These are phyloP conservation scores for Mytilinidion resinicola DNA, from an alignment of 495 filamentous ascomycete genomes.

Conservation along the genomic window DNA sequence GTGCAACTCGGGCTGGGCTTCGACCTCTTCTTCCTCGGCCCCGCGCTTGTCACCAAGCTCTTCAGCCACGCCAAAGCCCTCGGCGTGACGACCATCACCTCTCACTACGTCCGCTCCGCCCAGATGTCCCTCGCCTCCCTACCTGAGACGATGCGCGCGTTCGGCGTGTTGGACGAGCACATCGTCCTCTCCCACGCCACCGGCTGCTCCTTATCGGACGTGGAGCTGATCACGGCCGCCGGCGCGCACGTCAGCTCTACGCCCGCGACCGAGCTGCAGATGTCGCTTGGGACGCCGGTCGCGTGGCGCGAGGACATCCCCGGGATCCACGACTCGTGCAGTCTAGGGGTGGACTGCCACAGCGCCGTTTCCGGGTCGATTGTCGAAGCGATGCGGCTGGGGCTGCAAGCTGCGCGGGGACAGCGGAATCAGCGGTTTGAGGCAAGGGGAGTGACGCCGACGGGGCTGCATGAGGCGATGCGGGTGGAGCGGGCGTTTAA, in stretches of 20 bases:
- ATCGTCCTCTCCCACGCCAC: slow-evolving; percentile 18
- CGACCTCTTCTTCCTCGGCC: slow-evolving; percentile 13
- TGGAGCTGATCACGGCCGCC: slow-evolving; percentile 5
- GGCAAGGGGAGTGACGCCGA: slow-evolving; percentile 28
- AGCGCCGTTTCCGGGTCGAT: slow-evolving; percentile 39
- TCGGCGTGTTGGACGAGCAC: slow-evolving; percentile 12
- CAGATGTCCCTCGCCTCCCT: slow-evolving; percentile 1
- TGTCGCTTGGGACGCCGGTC: slow-evolving; percentile 14
- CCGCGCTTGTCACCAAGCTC: not conserved
- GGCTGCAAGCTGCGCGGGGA: slow-evolving; percentile 40
- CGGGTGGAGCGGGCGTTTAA: slow-evolving; percentile 44
- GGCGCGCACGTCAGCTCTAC: slow-evolving; percentile 26
- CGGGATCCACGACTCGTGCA: slow-evolving; percentile 14
- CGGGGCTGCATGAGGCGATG: slow-evolving; percentile 30
- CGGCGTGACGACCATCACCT: slow-evolving; percentile 5
- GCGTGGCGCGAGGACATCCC: slow-evolving; percentile 9
- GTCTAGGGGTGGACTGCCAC: slow-evolving; percentile 48
- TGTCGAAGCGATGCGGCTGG: slow-evolving; percentile 42
- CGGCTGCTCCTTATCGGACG: slow-evolving; percentile 5
- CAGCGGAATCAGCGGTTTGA: slow-evolving; percentile 30
- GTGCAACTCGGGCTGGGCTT: slow-evolving; percentile 28
- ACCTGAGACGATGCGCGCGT: slow-evolving; percentile 5
- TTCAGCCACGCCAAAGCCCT: slow-evolving; percentile 5
- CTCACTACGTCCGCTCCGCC: slow-evolving; percentile 1
- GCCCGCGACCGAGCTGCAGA: slow-evolving; percentile 28